These are phyloP conservation scores for Porogramme epimiltina DNA, from an alignment of 1,284 basidiomycete species.

Conservation along the genomic window DNA sequence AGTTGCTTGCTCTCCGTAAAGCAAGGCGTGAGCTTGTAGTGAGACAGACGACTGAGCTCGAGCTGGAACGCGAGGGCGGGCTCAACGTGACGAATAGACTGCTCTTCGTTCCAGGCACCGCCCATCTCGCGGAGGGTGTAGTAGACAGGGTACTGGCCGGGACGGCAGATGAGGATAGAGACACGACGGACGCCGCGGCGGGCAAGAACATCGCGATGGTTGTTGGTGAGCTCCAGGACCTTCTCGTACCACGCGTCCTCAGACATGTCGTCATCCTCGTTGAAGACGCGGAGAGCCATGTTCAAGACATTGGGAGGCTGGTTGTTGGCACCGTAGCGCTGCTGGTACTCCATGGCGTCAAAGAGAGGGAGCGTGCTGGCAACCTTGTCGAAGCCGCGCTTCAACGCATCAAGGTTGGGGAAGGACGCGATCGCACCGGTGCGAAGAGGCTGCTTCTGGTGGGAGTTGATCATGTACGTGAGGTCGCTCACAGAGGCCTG, in stretches of 20 bases:
- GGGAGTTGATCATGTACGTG: conserved; percentile 84
- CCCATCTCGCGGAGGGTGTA: conserved; percentile 85
- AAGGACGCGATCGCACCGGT: conserved; percentile 91
- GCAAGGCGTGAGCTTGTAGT: conserved; percentile 95
- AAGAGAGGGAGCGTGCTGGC: conserved; percentile 72
- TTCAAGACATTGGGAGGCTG: conserved; percentile 93
- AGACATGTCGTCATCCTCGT: conserved; percentile 73
- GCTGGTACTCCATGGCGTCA: conserved; percentile 68
- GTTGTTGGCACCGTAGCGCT: conserved; percentile 72
- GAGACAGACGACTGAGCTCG: conserved; percentile 93
- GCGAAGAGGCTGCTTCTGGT: conserved; percentile 85
- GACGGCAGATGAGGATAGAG: conserved; percentile 91
- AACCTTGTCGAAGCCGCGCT: conserved; percentile 75
- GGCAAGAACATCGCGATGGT: conserved; percentile 62
- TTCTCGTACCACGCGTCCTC: conserved; percentile 82
- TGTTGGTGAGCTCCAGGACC: conserved; percentile 78
- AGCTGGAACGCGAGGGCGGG: conserved; percentile 98
- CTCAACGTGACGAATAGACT: conserved; percentile 97
- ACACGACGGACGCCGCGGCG: conserved; percentile 89
- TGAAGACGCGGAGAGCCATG: conserved; percentile 86
- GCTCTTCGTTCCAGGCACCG: conserved; percentile 89
- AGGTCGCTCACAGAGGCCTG: conserved; percentile 93
- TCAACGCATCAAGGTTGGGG: conserved; percentile 72
- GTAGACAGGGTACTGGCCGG: conserved; percentile 92
- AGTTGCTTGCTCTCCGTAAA: conserved; percentile 95